Evolutionary conservation across 495 filamentous ascomycete species (phyloP), one percentile per base, ranked within the genome.

Genomic region (Elaphomyces granulatus): DNA sequence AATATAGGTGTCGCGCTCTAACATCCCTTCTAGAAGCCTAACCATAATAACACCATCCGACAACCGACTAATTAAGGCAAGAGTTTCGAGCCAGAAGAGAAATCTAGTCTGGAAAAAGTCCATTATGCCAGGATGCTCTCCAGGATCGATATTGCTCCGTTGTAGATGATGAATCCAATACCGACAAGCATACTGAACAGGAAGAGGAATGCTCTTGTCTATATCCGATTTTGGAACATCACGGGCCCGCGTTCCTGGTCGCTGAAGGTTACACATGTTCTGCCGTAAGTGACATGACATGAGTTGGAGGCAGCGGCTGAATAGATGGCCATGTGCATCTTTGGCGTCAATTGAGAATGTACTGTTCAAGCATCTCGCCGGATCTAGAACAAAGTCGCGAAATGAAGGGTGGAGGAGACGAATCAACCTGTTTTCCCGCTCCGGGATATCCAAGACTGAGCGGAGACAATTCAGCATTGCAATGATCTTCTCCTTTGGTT

Each of bases 51-150:
- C n/a, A n/a, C n/a, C n/a, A n/a, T n/a, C n/a, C n/a, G n/a, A n/a
- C 12, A 49, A 39, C 21, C 44, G 20, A 3, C 56, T 55, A 15
- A 68, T 12, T 16, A 69, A 46, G 40, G 52, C 50, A 37, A 68
- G 44, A 23, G 54, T 60, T 53, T 71, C 61, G n/a, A 71, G 20
- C 65, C 56, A 69, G 44, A 59, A 53, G 12, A 74, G 52, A 30
- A 73, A 58, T 46, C 71, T 54, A 39, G 50, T 38, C 34, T 45
- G 26, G 10, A 69, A 45, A 30, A 71, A 71, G 6, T 15, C 15
- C 37, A 55, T 20, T 7, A 59, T 46, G 9, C 38, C 37, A 41
- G 46, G 50, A 33, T 46, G 36, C 36, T 61, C 50, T 20, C 41
- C 31, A 39, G 60, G n/a, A n/a, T 8, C 4, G 15, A 36, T 8